These are phyloP conservation scores for Aspergillus fumigatiaffinis DNA, from an alignment of 2,329 filamentous ascomycete species.

Conservation along the genomic window DNA sequence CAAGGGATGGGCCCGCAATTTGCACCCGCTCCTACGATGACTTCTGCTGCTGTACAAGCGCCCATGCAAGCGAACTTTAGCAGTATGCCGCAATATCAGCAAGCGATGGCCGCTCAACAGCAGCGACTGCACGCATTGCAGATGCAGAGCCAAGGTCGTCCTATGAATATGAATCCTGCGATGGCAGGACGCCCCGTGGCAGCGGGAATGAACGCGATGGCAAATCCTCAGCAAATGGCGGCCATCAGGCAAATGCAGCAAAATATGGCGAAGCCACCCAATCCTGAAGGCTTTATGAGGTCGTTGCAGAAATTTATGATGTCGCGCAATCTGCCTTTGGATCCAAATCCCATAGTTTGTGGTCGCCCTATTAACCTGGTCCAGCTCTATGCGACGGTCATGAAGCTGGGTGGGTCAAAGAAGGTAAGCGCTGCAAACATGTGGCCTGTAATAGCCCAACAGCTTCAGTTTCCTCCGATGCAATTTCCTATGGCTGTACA, in stretches of 20 bases:
- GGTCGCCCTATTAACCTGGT: slow-evolving; percentile 72
- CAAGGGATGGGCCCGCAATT: slow-evolving; percentile 43
- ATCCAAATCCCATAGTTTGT: slow-evolving; percentile 68
- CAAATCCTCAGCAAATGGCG: slow-evolving; percentile 40
- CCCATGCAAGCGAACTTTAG: slow-evolving; percentile 48
- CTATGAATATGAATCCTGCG: slow-evolving; percentile 45
- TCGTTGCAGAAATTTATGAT: slow-evolving; percentile 75
- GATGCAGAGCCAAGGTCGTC: slow-evolving; percentile 70
- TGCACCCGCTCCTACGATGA: slow-evolving; percentile 36
- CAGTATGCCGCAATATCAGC: slow-evolving; percentile 50
- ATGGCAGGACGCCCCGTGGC: slow-evolving; percentile 32
- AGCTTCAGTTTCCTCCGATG: slow-evolving; percentile 56
- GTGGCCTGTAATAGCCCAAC: slow-evolving; percentile 70
- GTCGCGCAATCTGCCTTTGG: slow-evolving; percentile 67
- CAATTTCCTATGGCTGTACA: slow-evolving; percentile 64
- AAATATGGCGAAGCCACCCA: slow-evolving; percentile 38
- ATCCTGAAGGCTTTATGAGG: slow-evolving; percentile 68
- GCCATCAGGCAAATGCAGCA: slow-evolving; percentile 49
- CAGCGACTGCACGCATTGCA: slow-evolving; percentile 74
- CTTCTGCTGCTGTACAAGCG: slow-evolving; percentile 36
- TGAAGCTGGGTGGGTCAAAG: slow-evolving; percentile 73
- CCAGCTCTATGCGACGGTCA: slow-evolving; percentile 72
- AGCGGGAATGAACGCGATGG: slow-evolving; percentile 36
- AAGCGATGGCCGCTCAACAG: slow-evolving; percentile 68
- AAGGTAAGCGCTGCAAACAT: slow-evolving; percentile 64